Evolutionary conservation across 108 stramenopile genomes (phyloP).

Genomic region (Discostella pseudostelligera): DNA sequence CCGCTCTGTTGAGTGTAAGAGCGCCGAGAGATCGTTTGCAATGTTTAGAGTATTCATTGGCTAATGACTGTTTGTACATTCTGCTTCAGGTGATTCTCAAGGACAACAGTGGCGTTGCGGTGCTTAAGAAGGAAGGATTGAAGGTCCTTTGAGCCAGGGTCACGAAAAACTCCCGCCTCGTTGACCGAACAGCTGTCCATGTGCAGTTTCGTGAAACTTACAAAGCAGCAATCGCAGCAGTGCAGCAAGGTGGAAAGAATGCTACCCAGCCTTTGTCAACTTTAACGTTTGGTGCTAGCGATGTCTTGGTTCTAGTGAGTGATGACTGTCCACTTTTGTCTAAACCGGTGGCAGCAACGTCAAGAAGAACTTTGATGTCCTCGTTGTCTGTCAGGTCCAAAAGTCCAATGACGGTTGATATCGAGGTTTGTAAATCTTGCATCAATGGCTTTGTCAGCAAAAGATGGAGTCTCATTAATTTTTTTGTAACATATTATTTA

Average conservation of each 20-base stretch:
- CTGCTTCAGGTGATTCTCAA: slow-evolving; percentile 46
- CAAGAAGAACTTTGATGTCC: neutral
- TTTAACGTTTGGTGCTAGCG: slow-evolving; percentile 57
- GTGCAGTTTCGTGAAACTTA: slow-evolving; percentile 63
- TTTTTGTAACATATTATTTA: neutral
- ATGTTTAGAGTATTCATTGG: neutral
- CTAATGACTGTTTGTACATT: neutral
- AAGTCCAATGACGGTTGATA: neutral
- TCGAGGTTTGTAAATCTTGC: neutral
- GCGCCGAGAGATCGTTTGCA: neutral
- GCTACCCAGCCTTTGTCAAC: neutral
- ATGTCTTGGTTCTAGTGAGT: slow-evolving; percentile 64
- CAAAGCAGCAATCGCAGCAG: slow-evolving; percentile 75
- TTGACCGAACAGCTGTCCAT: slow-evolving; percentile 52
- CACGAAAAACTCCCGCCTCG: slow-evolving; percentile 48
- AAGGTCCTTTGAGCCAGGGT: slow-evolving; percentile 74
- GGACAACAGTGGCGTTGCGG: slow-evolving; percentile 45
- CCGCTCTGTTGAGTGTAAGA: slow-evolving; percentile 51
- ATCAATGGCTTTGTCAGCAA: neutral
- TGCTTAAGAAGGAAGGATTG: slow-evolving; percentile 52
- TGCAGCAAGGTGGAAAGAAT: slow-evolving; percentile 32
- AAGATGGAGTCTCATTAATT: neutral
- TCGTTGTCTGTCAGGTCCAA: neutral
- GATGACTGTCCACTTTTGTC: slow-evolving; percentile 72
- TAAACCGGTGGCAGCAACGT: slow-evolving; percentile 16